Evolutionary conservation across 495 filamentous ascomycete genomes (phyloP), one percentile per base, ranked within the genome.

Genomic region (Annulohypoxylon bovei): DNA sequence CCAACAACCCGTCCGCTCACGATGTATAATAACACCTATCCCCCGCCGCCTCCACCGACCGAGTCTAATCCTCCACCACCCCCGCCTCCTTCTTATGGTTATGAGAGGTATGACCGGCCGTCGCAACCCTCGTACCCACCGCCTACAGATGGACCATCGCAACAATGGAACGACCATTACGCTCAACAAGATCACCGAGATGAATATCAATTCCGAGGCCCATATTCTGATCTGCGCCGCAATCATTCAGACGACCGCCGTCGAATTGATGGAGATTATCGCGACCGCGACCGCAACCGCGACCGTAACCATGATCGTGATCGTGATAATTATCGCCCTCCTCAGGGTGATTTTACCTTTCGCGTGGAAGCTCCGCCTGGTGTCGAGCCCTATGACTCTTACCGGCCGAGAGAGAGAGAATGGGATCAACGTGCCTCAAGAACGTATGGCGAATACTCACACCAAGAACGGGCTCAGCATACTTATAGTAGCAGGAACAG

Each of bases 321-420:
- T 33, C 57, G 25, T 27, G 59, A 70, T n/a, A 70, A 62, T 35
- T 77, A 76, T 52, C 76, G 71, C 0, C 79, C 78, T 12, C 83
- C 83, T 16, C 79, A 79, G 54, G 67, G 79, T 32, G 81, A 84
- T 28, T 85, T 85, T 61, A 80, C 79, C 3, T 85, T 85, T 40
- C 79, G 79, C 7, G 72, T 80, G 20, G 78, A 80, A 20, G 79
- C 77, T 28, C 82, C 82, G 6, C 60, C 75, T 0, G 82, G 81
- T 22, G 58, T 85, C 20, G 70, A 70, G 3, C 65, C 65, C 12
- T 55, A 61, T 8, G 71, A 67, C 8, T 67, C 70, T 5, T 65
- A 67, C 16, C 47, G 67, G 7, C 65, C 73, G 30, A n/a, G 55
- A 32, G 67, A 67, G 6, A 61, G 65, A 50, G 61, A 68, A 5